phyloP scores from a whole-genome alignment of 768 basidiomycete species.

The Tephrocybe sp. region DNA sequence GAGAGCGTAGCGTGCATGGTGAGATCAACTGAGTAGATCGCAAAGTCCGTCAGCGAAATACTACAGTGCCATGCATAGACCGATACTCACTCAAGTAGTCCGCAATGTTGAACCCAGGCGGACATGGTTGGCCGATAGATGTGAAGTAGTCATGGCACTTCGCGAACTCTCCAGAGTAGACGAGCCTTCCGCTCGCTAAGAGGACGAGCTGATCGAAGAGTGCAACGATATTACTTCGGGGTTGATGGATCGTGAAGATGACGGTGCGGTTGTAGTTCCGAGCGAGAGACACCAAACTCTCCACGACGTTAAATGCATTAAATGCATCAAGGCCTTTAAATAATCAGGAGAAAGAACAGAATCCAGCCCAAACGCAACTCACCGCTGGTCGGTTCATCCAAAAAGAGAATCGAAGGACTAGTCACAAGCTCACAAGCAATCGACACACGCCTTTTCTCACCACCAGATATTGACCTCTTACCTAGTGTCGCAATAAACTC shows the following conservation, averaged over 20 bases:
- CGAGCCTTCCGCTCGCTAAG: conserved; percentile 77
- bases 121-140: conserved; percentile 78
- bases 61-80: not conserved
- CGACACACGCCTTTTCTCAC: conserved; percentile 94
- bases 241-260: conserved; percentile 97
- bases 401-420: conserved; percentile 91
- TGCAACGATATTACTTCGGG: conserved; percentile 94
- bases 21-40: conserved; percentile 53
- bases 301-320: conserved; percentile 94
- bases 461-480: conserved; percentile 90
- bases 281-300: conserved; percentile 82
- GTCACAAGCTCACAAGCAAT: conserved; percentile 99
- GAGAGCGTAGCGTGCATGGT: conserved; percentile 58
- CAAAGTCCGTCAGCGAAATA: not conserved
- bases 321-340: conserved; percentile 85
- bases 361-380: conserved; percentile 19
- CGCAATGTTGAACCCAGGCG: conserved; percentile 93
- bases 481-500: conserved; percentile 38
- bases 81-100: conserved; percentile 83
- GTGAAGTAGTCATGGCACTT: conserved; percentile 82
- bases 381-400: conserved; percentile 98
- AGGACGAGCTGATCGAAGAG: conserved; percentile 91
- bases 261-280: conserved; percentile 91
- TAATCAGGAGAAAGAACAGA: not conserved
- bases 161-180: conserved; percentile 78